Evolutionary conservation across 441 rosid species (phyloP).

Genomic region (Pelargonium citronellum): DNA sequence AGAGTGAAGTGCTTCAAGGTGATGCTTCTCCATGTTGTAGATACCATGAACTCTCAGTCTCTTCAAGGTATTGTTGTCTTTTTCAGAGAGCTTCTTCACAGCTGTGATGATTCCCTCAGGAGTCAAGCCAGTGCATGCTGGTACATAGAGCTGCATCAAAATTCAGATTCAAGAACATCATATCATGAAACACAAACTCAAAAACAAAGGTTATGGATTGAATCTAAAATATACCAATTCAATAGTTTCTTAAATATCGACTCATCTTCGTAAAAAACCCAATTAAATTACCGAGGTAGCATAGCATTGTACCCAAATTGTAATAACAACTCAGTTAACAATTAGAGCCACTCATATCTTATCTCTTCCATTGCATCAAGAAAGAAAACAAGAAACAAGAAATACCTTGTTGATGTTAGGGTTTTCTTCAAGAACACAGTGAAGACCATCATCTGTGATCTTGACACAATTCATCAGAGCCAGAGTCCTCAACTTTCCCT

Average conservation of each 20-base stretch:
- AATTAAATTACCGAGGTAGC: too few species aligned
- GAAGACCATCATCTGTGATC: constrained; percentile 46
- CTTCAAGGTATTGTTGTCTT: constrained; percentile 24
- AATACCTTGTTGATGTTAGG: constrained; percentile 44
- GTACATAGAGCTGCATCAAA: constrained; percentile 43
- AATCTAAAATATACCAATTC: too few species aligned
- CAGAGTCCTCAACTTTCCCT: constrained; percentile 40
- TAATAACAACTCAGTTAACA: too few species aligned
- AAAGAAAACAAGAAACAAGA: not conserved
- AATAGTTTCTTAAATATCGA: too few species aligned
- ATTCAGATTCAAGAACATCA: not conserved
- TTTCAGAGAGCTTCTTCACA: constrained; percentile 40
- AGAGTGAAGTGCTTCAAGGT: constrained; percentile 27
- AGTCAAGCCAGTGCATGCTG: constrained; percentile 57
- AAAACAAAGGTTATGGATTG: too few species aligned
- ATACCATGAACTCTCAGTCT: constrained; percentile 42
- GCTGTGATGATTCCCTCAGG: constrained; percentile 63
- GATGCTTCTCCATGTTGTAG: constrained; percentile 35
- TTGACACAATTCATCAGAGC: constrained; percentile 32
- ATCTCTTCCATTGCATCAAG: too few species aligned
- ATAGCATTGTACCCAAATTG: too few species aligned
- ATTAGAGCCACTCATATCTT: too few species aligned
- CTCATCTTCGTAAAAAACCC: too few species aligned
- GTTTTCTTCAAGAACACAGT: constrained; percentile 33
- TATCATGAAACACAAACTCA: too few species aligned